A percentile compares a stretch with the other conserved stretches of the same genome.
These are phyloP conservation scores for Coffea humblotiana DNA, from an alignment of 305 asterid species.

Conservation along the genomic window DNA sequence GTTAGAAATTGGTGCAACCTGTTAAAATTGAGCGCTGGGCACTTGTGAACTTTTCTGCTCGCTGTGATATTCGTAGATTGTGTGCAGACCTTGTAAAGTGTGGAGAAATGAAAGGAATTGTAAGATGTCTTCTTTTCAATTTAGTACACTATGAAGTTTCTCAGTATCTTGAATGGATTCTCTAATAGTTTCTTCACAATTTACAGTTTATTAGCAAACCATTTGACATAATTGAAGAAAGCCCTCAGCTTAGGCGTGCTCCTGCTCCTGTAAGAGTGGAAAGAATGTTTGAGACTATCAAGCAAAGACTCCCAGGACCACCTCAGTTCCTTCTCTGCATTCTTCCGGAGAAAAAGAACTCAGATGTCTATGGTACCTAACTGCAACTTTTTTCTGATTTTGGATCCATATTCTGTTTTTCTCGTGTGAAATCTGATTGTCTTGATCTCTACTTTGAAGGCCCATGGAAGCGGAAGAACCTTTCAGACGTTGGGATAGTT, in stretches of 20 bases:
- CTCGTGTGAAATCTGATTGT: background rate
- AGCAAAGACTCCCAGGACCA: slow-evolving; percentile 41
- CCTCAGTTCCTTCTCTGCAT: slow-evolving; percentile 66
- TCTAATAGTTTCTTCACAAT: background rate
- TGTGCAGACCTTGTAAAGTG: slow-evolving; percentile 35
- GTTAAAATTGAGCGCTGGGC: slow-evolving; percentile 45
- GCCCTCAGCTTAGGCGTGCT: slow-evolving; percentile 32
- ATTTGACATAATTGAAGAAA: slow-evolving; percentile 37
- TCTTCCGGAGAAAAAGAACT: slow-evolving; percentile 67
- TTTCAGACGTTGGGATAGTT: slow-evolving; percentile 50
- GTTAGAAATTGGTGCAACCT: slow-evolving; percentile 31
- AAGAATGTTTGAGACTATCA: slow-evolving; percentile 42
- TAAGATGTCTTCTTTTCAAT: slow-evolving; percentile 20
- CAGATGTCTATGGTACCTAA: slow-evolving; percentile 59
- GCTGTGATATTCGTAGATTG: slow-evolving; percentile 35
- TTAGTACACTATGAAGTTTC: background rate
- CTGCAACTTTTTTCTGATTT: background rate
- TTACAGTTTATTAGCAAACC: slow-evolving; percentile 32
- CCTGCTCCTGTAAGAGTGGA: slow-evolving; percentile 60
- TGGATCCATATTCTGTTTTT: background rate
- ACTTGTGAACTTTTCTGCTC: slow-evolving; percentile 62
- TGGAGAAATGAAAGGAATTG: slow-evolving; percentile 64
- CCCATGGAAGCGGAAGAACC: slow-evolving; percentile 68
- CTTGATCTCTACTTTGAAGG: slow-evolving; percentile 39
- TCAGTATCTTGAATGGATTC: background rate